These are phyloP conservation scores for Cicer bijugum DNA, from an alignment of 306 rosid species.

Conservation along the genomic window DNA sequence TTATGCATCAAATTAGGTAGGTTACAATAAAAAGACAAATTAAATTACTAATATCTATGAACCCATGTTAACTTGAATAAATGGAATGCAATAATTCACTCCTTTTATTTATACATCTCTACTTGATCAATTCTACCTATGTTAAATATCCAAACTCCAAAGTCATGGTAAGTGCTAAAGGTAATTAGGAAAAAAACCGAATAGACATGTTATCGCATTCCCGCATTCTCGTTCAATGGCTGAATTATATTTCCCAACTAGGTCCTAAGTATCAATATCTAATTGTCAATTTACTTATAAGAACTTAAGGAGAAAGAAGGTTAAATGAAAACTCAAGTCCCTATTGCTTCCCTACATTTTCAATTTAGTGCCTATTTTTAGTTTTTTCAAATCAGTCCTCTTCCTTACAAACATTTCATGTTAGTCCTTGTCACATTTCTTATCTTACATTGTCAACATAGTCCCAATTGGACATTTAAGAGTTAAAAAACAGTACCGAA, in stretches of 20 bases:
- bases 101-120: background rate
- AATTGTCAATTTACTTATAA: background rate
- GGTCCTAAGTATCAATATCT: background rate
- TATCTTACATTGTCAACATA: too few species aligned
- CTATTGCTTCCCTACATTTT: background rate
- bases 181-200: constrained; percentile 21
- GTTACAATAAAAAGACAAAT: constrained; percentile 20
- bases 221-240: background rate
- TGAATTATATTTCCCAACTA: background rate
- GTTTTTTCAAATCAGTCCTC: too few species aligned
- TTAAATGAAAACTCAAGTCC: background rate
- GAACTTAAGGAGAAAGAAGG: background rate
- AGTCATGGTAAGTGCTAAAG: background rate
- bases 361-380: background rate
- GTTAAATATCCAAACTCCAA: background rate
- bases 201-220: constrained; percentile 1
- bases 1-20: constrained; percentile 16
- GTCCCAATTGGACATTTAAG: too few species aligned
- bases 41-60: constrained; percentile 17
- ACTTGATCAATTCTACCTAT: background rate
- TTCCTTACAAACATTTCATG: too few species aligned
- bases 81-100: constrained; percentile 4
- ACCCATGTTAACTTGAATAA: background rate
- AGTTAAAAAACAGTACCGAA: too few species aligned
- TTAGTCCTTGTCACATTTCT: too few species aligned